Conservation (phyloP, 345 rosid species). For the Eucalyptus microcorys region DNA sequence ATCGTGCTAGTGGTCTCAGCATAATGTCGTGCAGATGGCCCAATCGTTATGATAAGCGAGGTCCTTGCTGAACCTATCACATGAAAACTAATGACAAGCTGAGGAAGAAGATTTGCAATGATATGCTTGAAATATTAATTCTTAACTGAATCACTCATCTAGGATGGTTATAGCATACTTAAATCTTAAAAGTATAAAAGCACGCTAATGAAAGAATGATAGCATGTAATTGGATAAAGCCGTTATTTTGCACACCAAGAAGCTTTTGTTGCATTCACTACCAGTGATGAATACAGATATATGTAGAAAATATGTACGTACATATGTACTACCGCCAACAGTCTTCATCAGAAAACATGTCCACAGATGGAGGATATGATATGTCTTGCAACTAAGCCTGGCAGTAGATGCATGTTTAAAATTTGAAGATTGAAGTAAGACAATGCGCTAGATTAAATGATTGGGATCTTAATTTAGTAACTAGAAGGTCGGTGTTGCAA, state of each 20-base stretch:
- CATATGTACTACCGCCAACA: background rate
- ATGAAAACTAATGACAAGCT: background rate
- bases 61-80: constrained; percentile 82
- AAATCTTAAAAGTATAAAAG: background rate
- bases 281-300: background rate
- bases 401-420: background rate
- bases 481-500: background rate
- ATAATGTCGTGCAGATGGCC: constrained; percentile 70
- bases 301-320: background rate
- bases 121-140: background rate
- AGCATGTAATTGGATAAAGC: background rate
- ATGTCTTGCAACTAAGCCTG: background rate
- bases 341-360: background rate
- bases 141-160: background rate
- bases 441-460: background rate
- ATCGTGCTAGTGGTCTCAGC: constrained; percentile 92
- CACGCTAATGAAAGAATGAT: background rate
- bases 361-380: background rate
- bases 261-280: background rate
- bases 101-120: background rate
- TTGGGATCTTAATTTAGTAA: background rate
- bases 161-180: background rate
- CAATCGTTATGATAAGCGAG: constrained; percentile 79
- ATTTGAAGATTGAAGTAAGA: background rate
- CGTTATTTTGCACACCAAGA: background rate